These are phyloP conservation scores for Macadamia tetraphylla DNA, from an alignment of 164 flowering plant species.

Conservation along the genomic window DNA sequence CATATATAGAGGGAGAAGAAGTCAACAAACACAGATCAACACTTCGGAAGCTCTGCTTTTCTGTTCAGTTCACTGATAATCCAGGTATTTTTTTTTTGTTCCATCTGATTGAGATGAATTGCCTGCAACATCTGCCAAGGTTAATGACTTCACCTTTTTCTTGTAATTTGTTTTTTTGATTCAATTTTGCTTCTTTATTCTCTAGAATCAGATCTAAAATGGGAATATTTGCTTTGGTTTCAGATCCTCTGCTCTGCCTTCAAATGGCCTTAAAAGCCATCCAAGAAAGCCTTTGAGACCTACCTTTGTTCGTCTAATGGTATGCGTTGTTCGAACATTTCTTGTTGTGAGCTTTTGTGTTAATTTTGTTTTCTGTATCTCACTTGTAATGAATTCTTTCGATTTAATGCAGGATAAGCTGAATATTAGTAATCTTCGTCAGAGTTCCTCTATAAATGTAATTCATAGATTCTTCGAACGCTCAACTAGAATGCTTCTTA, in stretches of 20 bases:
- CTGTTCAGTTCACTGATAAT: not conserved
- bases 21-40: not conserved
- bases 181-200: not conserved
- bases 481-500: no score
- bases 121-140: conserved; percentile 43
- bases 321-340: not conserved
- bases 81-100: not conserved
- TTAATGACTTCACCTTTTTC: conserved; percentile 2
- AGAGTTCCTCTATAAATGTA: conserved; percentile 27
- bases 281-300: conserved; percentile 15
- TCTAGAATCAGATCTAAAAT: not conserved
- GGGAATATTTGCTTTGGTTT: not conserved
- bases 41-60: not conserved
- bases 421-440: conserved; percentile 15
- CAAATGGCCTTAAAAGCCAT: conserved; percentile 19
- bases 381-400: not conserved
- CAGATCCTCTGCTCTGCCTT: conserved; percentile 33
- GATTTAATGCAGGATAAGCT: conserved; percentile 15
- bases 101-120: conserved; percentile 26
- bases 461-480: not conserved
- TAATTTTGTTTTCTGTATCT: not conserved
- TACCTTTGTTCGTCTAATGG: conserved; percentile 5
- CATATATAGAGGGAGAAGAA: not conserved
- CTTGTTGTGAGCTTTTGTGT: not conserved
- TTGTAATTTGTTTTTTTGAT: not conserved